Evolutionary conservation across 169 alveolate species (phyloP), one percentile per base, ranked within the genome.

Genomic region (Plasmodium malariae): DNA sequence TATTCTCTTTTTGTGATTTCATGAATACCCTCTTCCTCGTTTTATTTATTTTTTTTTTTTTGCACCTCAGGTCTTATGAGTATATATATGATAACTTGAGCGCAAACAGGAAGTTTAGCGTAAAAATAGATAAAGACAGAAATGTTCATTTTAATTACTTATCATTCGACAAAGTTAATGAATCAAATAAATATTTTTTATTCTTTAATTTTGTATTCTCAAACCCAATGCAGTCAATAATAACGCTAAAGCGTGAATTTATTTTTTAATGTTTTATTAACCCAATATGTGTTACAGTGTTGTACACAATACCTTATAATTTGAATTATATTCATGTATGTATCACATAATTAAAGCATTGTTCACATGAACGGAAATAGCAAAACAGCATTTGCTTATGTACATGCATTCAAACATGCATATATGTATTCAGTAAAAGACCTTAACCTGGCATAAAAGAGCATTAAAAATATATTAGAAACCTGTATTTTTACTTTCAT

Each of bases 201-300:
- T 80, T 80, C 48, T 80, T 80, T 68, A 80, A 65, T 54, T 80
- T 80, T 24, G 59, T 80, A 21, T 80, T 80, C 49, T 65, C 90
- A 34, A 80, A 80, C 32, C 90, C 90, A 32, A 63, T 80, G 83
- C 90, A 80, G 30, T 80, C 90, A 19, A 80, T 80, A 65, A 63
- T 80, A 49, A 80, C 90, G 37, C 26, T 80, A 67, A 80, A 80
- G 80, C 78, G 90, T 0, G 90, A 80, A 67, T 80, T 80, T 49
- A 28, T 80, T 65, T 55, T 80, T 43, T 80, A 80, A 80, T 19
- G 12, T 73, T n/a, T n/a, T n/a, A n/a, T n/a, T n/a, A n/a, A n/a
- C n/a, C n/a, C 24, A 32, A 54, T 34, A 69, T 45, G 65, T 19
- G 32, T 37, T 45, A 45, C 83, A 28, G 28, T 30, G 11, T 34